A percentile compares a stretch with the other conserved stretches of the same genome.
phyloP scores from a whole-genome alignment of 1,284 basidiomycete species.

The Taiwanofungus camphoratus region DNA sequence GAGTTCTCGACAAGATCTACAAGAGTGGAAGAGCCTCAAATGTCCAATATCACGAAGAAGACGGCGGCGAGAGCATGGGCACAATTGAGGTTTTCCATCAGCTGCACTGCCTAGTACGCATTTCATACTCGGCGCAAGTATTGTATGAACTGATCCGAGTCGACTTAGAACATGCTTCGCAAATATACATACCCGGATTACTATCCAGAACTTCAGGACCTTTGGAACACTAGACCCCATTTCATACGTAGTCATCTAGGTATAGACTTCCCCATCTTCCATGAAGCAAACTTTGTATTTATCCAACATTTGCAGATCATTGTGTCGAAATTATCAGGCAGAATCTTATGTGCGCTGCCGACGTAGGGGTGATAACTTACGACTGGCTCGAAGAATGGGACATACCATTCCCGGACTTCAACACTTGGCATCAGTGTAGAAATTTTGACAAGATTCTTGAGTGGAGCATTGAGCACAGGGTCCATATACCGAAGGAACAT shows the following conservation, averaged over 20 bases:
- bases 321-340: slow-evolving; percentile 3
- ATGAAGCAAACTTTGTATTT: neutral
- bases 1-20: neutral
- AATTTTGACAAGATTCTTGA: slow-evolving; percentile 2
- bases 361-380: slow-evolving; percentile 3
- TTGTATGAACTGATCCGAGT: neutral
- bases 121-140: fast-evolving
- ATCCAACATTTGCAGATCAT: slow-evolving; percentile 1
- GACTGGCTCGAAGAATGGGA: slow-evolving; percentile 1
- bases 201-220: neutral
- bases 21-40: neutral
- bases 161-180: slow-evolving; percentile 2
- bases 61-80: neutral
- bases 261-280: neutral
- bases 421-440: slow-evolving; percentile 2
- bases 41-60: neutral
- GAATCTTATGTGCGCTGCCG: slow-evolving; percentile 2
- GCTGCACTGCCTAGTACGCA: slow-evolving; percentile 3
- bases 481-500: too few relatives aligned
- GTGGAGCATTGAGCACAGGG: neutral
- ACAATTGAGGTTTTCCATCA: neutral
- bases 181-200: slow-evolving; percentile 2
- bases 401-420: slow-evolving; percentile 3
- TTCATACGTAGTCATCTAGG: slow-evolving; percentile 4
- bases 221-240: neutral